These are phyloP conservation scores for Yamagishiella unicocca DNA, from an alignment of 139 green algal genomes.

Conservation along the genomic window DNA sequence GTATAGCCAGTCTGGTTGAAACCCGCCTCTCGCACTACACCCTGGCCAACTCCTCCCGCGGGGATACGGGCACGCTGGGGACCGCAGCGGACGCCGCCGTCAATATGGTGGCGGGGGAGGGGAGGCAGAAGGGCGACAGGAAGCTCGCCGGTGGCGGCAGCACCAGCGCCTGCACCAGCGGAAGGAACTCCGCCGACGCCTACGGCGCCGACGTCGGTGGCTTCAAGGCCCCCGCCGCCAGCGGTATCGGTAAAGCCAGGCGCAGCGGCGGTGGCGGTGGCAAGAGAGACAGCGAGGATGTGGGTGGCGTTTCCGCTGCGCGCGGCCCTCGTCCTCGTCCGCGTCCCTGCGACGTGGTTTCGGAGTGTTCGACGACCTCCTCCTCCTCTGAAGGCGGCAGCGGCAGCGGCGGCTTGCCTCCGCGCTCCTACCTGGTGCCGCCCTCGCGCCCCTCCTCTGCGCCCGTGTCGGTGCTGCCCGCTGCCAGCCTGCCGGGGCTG, in stretches of 20 bases:
- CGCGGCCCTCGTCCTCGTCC: too few relatives aligned
- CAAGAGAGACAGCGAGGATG: neutral
- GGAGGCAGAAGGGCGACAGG: too few relatives aligned
- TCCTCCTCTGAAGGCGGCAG: neutral
- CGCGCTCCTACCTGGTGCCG: too few relatives aligned
- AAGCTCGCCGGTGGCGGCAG: neutral
- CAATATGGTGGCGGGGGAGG: too few relatives aligned
- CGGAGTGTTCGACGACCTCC: too few relatives aligned
- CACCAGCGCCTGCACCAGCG: neutral
- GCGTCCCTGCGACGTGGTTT: too few relatives aligned
- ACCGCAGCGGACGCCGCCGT: too few relatives aligned
- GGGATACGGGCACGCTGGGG: too few relatives aligned
- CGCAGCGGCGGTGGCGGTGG: conserved; percentile 1
- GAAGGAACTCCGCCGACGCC: neutral
- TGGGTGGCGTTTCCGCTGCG: neutral
- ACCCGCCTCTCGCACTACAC: conserved; percentile 25
- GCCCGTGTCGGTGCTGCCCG: neutral
- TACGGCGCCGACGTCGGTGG: neutral
- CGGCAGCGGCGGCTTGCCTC: neutral
- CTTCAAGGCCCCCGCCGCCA: too few relatives aligned
- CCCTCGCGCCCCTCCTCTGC: neutral
- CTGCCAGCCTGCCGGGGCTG: too few relatives aligned
- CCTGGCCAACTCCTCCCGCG: neutral
- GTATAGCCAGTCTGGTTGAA: neutral
- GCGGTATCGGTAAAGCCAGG: neutral